Evolutionary conservation across 1,284 basidiomycete genomes (phyloP), one percentile per base, ranked within the genome.

Genomic region (Sporisorium iseilematis-ciliati): DNA sequence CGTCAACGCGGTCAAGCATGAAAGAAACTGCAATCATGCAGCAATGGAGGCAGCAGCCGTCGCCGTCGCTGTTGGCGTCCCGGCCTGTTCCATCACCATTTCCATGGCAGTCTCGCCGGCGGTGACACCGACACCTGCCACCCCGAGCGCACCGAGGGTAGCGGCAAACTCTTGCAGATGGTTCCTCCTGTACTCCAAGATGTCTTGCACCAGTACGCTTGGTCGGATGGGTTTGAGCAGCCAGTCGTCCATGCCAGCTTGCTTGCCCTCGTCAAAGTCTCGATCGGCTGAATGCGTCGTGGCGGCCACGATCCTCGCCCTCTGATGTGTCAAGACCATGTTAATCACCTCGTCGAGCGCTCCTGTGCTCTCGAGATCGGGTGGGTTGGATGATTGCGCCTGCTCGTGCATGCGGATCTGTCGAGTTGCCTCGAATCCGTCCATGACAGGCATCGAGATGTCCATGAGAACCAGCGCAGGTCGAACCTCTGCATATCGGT

Each of bases 391-490:
- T 0, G 66, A 59, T 21, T 52, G 65, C 31, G 53, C 43, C 41
- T 49, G 48, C 23, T 75, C 68, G 38, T 69, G 42, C 48, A 60
- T 61, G 20, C 81, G 66, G 56, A 83, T 83, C 35, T 67, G 72
- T 25, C 57, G 46, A 25, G 68, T 67, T 16, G 82, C 81, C 21
- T 72, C 69, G 38, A 80, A 76, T 1, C 82, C 80, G 55, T 80
- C 74, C 74, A 82, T 77, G 50, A 72, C 25, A 20, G 82, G 82
- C 81, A 83, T 81, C 29, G 74, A 75, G 56, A 81, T 81, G 59
- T 83, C 82, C 58, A 83, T 77, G n/a, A 83, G 70, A 3, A 80
- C 71, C 7, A 82, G 61, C 29, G 56, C 41, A 2, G 79, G 74
- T 23, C 58, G 70, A 7, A 67, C n/a, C 18, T 51, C 26, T 10